These are phyloP conservation scores for Aspergillus tamarii DNA, from an alignment of 2,329 filamentous ascomycete species.

Conservation along the genomic window DNA sequence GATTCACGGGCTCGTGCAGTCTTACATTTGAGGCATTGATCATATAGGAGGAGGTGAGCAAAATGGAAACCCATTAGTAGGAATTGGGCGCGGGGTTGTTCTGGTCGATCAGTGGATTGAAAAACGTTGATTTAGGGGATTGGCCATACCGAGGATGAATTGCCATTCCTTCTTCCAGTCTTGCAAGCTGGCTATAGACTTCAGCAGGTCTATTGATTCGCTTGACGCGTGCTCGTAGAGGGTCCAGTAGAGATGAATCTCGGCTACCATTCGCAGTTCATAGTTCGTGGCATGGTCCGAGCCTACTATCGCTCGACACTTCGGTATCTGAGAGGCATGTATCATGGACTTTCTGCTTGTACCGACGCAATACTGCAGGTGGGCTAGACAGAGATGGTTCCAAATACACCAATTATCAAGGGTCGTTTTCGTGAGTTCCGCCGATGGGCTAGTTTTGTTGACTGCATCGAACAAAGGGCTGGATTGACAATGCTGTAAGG, in stretches of 20 bases:
- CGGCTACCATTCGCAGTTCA: conserved; percentile 51
- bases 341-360: conserved; percentile 45
- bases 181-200: conserved; percentile 38
- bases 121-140: not conserved
- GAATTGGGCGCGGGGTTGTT: conserved; percentile 50
- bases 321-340: conserved; percentile 41
- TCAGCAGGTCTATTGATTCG: conserved; percentile 35
- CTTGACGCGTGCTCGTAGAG: conserved; percentile 45
- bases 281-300: conserved; percentile 48
- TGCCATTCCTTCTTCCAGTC: conserved; percentile 46
- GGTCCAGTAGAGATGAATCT: conserved; percentile 51
- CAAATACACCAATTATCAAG: conserved; percentile 43
- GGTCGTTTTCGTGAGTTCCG: conserved; percentile 21
- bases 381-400: conserved; percentile 50
- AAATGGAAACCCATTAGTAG: conserved; percentile 53
- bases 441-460: conserved; percentile 8
- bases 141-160: conserved; percentile 39
- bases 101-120: conserved; percentile 23
- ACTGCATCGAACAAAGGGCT: conserved; percentile 38
- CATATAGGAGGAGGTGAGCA: conserved; percentile 48
- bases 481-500: conserved; percentile 46
- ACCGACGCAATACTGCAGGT: conserved; percentile 52
- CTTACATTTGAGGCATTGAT: conserved; percentile 39
- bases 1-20: conserved; percentile 39
- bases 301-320: conserved; percentile 41